Evolutionary conservation across 106 monocot genomes (phyloP), one percentile per base, ranked within the genome.

Genomic region (Posidonia australis): DNA sequence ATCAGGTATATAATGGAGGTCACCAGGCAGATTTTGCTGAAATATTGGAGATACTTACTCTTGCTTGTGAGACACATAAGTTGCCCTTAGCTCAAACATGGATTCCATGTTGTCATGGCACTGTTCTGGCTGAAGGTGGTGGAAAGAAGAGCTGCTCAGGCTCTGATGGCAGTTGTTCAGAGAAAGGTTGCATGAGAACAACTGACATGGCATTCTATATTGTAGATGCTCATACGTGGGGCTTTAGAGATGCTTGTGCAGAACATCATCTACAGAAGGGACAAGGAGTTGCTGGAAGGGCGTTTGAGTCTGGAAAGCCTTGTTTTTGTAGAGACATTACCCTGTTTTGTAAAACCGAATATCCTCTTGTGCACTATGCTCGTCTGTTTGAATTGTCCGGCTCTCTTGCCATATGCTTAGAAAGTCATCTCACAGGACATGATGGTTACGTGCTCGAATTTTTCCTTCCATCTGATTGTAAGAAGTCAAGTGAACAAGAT

Each of bases 321-420:
- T 89, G 77, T 44, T 86, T 89, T 43, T 86, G 71, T 32, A 76
- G 60, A 44, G 81, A 94, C 67, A 63, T 94, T 49, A 86, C 81
- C n/a, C 69, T 69, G 45, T 89, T 86, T 25, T 64, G 54, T 44
- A 93, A 93, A 68, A 81, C 51, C 12, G 79, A 83, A 46, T 94
- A 89, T 72, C 93, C 93, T 20, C 73, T 93, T 19, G 89, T 89
- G n/a, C 93, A 93, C 70, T 89, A 93, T 78, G 89, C 93, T 46
- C 74, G 74, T 29, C 81, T 89, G 77, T 93, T 89, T 74, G 70
- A 69, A 23, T 70, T 93, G 45, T 48, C 13, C 9, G 68, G 88
- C 57, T 83, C 79, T 60, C 65, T 93, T 69, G 83, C 93, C 0
- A 59, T 93, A 62, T 86, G 77, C 67, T 69, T 93, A 45, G 78